phyloP scores from a whole-genome alignment of 371 early-diverging fungal species.

The Mucor piriformis region DNA sequence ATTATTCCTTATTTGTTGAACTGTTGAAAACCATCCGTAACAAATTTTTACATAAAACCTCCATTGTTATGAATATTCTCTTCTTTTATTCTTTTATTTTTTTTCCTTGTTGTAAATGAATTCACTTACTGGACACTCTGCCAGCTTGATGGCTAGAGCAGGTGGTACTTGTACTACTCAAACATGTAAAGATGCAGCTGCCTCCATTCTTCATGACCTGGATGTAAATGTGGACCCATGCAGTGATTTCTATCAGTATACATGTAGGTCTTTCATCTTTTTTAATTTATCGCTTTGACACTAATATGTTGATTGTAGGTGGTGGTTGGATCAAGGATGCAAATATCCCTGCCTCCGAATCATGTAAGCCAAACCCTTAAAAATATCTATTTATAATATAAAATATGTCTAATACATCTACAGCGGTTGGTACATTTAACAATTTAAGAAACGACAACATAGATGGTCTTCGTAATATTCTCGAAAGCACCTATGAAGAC shows the following conservation, averaged over 20 bases:
- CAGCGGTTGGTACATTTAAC: conserved; percentile 36
- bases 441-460: conserved; percentile 37
- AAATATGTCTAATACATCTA: background rate
- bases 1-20: conserved; percentile 2
- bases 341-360: conserved; percentile 51
- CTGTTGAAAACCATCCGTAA: background rate
- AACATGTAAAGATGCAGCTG: conserved; percentile 12
- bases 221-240: conserved; percentile 47
- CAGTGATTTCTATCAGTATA: conserved; percentile 49
- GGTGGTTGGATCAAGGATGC: conserved; percentile 46
- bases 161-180: conserved; percentile 8
- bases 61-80: background rate
- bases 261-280: conserved; percentile 39
- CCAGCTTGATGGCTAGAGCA: conserved; percentile 9
- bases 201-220: conserved; percentile 24
- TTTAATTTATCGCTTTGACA: background rate
- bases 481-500: conserved; percentile 30
- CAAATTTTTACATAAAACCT: background rate
- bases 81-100: background rate
- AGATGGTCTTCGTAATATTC: conserved; percentile 23
- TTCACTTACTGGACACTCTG: conserved; percentile 11
- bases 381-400: background rate
- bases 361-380: conserved; percentile 21
- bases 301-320: conserved; percentile 27
- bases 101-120: background rate